Percentiles rank a stretch among this genome's conserved stretches.
Conservation (phyloP, 2,329 filamentous ascomycete species). For the Fusarium decemcellulare region DNA sequence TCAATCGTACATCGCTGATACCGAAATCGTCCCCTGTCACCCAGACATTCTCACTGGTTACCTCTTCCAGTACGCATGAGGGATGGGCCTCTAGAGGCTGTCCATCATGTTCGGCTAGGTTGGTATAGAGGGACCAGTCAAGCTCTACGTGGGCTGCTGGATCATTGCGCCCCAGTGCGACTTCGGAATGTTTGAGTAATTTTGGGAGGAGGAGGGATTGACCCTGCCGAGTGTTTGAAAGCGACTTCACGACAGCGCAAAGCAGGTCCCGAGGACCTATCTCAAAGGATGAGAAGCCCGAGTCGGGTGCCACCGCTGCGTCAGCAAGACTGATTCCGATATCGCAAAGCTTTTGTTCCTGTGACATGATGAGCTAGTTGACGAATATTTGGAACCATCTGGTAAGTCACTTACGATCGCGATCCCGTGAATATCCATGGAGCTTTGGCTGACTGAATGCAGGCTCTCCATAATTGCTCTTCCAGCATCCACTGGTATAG, state of each 20-base stretch:
- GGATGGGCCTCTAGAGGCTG: too few relatives aligned
- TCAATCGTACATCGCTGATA: too few relatives aligned
- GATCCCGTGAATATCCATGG: slow-evolving; percentile 51
- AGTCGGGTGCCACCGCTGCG: slow-evolving; percentile 18
- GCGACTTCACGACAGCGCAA: slow-evolving; percentile 36
- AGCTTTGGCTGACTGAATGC: slow-evolving; percentile 42
- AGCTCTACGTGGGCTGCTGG: too few relatives aligned
- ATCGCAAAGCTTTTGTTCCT: slow-evolving; percentile 3
- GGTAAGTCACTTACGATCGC: slow-evolving; percentile 39
- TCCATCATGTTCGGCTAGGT: too few relatives aligned
- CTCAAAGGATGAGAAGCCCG: slow-evolving; percentile 31
- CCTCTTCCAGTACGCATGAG: too few relatives aligned
- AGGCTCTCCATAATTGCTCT: slow-evolving; percentile 48
- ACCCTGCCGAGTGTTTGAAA: slow-evolving; percentile 35
- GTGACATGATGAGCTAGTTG: neutral
- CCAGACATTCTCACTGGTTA: too few relatives aligned
- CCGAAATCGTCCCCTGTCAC: too few relatives aligned
- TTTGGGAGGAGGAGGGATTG: slow-evolving; percentile 16
- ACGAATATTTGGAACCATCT: neutral
- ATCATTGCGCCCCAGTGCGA: neutral
- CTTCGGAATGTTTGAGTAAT: slow-evolving; percentile 34
- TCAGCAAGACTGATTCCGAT: neutral
- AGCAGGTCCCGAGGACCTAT: slow-evolving; percentile 43
- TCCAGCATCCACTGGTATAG: slow-evolving; percentile 49
- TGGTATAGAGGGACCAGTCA: too few relatives aligned